These are phyloP conservation scores for Colletotrichum sansevieriae DNA, from an alignment of 2,329 filamentous ascomycete genomes.

Conservation along the genomic window DNA sequence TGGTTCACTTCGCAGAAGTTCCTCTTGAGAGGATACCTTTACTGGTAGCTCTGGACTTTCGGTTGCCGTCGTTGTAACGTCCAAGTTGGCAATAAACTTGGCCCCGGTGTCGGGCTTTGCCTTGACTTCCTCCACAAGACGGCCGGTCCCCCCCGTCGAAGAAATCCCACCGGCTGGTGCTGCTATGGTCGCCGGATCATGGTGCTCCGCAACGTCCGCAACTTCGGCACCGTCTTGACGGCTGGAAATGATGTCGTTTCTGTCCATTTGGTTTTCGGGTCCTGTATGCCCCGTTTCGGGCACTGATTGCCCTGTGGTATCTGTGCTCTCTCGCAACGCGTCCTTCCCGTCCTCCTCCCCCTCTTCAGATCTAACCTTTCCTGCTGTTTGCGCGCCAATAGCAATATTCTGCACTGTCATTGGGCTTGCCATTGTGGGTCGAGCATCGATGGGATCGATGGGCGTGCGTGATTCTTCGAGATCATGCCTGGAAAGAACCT, in stretches of 20 bases:
- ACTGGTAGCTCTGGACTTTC: neutral
- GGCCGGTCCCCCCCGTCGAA: too few species aligned
- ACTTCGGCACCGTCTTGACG: conserved; percentile 16
- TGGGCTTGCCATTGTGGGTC: conserved; percentile 17
- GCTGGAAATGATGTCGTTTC: conserved; percentile 13
- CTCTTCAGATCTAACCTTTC: neutral
- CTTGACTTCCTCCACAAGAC: neutral
- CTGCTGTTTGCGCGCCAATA: neutral
- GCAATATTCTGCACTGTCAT: conserved; percentile 23
- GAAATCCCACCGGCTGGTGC: neutral
- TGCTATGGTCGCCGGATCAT: neutral
- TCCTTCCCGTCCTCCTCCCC: neutral
- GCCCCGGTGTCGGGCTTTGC: neutral
- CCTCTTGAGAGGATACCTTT: neutral
- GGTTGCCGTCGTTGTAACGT: neutral
- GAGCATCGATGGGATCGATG: conserved; percentile 8
- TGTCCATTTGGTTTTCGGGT: conserved; percentile 38
- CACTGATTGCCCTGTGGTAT: conserved; percentile 32
- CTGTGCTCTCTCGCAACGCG: neutral
- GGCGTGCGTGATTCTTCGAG: neutral
- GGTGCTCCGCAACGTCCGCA: neutral
- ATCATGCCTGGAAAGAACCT: conserved; percentile 2
- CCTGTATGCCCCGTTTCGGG: conserved; percentile 42
- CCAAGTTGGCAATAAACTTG: neutral
- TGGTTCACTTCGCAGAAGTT: neutral